A percentile compares a stretch with the other conserved stretches of the same genome.
Evolutionary conservation across 208 protist genomes (phyloP).

Genomic region (Novymonas esmeraldas): DNA sequence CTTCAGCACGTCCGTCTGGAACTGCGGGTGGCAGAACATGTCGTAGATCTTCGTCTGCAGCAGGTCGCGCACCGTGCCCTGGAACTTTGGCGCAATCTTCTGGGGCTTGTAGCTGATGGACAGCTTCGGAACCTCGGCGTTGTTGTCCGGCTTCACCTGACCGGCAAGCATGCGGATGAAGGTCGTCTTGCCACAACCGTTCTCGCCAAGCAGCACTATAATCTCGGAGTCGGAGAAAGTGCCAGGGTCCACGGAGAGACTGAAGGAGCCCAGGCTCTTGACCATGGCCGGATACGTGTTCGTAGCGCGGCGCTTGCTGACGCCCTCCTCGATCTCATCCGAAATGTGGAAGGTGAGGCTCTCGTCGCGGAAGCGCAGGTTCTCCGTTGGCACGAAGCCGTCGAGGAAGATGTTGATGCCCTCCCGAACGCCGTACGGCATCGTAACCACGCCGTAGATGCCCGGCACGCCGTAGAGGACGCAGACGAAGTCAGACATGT

Average conservation of each 20-base stretch:
- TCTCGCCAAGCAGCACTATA: constrained; percentile 99
- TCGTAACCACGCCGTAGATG: constrained; percentile 99
- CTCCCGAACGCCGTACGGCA: constrained; percentile 99
- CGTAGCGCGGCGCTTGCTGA: constrained; percentile 70
- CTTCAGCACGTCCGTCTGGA: constrained; percentile 98
- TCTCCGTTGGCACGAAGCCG: constrained; percentile 99
- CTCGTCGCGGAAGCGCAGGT: constrained; percentile 99
- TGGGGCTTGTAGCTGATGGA: constrained; percentile 99
- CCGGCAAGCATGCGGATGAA: constrained; percentile 99
- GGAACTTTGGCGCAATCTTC: constrained; percentile 99
- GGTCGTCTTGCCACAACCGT: constrained; percentile 99
- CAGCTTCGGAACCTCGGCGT: constrained; percentile 93
- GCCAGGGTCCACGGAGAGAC: constrained; percentile 94
- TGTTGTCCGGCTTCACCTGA: constrained; percentile 90
- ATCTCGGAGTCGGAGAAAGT: constrained; percentile 99
- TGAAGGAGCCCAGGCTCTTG: constrained; percentile 96
- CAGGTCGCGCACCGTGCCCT: constrained; percentile 95
- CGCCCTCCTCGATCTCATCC: constrained; percentile 76
- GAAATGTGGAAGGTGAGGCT: constrained; percentile 96
- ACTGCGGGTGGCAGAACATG: constrained; percentile 97
- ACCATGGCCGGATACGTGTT: constrained; percentile 98
- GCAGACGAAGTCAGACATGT: constrained; percentile 99
- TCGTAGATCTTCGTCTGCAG: constrained; percentile 98
- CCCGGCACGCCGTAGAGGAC: constrained; percentile 99
- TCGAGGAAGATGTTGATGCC: constrained; percentile 99